phyloP scores from a whole-genome alignment of 129 eudicot genomes.

The Lactuca sativa region DNA sequence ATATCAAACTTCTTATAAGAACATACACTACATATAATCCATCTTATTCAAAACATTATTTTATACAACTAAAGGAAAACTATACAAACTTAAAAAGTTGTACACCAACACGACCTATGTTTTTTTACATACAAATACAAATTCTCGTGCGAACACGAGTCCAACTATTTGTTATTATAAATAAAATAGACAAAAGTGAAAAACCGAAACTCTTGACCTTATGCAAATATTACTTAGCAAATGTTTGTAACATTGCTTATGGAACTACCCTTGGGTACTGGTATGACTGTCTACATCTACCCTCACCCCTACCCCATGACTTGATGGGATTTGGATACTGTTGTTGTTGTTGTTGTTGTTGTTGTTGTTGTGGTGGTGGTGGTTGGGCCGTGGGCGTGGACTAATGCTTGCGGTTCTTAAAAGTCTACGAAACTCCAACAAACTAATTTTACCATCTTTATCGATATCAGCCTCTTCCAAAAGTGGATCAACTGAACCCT shows the following conservation, averaged over 20 bases:
- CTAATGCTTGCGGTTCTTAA: slow-evolving; percentile 87
- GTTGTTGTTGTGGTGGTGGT: background rate
- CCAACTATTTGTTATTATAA: background rate
- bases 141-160: slow-evolving; percentile 3
- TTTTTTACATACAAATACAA: background rate
- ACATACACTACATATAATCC: background rate
- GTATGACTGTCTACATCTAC: background rate
- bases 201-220: slow-evolving; percentile 8
- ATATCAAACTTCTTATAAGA: background rate
- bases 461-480: slow-evolving; percentile 92
- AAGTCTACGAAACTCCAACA: slow-evolving; percentile 83
- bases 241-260: background rate
- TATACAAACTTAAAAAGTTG: slow-evolving; percentile 17
- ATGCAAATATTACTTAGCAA: background rate
- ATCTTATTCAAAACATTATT: slow-evolving; percentile 3
- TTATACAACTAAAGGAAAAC: background rate
- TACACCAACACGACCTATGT: slow-evolving; percentile 11
- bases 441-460: slow-evolving; percentile 91
- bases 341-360: background rate
- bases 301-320: background rate
- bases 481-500: slow-evolving; percentile 84
- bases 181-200: background rate
- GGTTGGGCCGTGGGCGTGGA: slow-evolving; percentile 20
- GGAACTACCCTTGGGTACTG: background rate
- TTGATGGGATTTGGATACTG: background rate